phyloP scores from a whole-genome alignment of 768 basidiomycete species.

The Hygrocybe punicea region DNA sequence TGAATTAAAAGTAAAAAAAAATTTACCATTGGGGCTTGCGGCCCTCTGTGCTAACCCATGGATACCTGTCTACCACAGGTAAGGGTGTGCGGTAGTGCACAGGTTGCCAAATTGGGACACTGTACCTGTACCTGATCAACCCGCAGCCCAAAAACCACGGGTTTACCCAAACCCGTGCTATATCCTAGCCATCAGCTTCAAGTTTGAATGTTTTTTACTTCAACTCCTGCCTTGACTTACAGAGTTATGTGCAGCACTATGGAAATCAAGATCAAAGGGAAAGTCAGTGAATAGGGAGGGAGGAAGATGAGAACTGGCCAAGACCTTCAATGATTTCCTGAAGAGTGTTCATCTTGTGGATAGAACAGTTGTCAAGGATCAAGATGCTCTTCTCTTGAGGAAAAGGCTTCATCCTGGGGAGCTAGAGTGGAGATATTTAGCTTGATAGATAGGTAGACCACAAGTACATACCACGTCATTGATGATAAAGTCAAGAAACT shows the following conservation, averaged over 20 bases:
- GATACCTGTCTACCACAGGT: too few relatives aligned
- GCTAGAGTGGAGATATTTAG: constrained; percentile 5
- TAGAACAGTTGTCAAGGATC: constrained; percentile 31
- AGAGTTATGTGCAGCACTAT: not conserved
- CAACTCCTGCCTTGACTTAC: not conserved
- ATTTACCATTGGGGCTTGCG: too few relatives aligned
- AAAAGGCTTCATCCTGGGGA: constrained; percentile 26
- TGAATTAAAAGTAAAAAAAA: too few relatives aligned
- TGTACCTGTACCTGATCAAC: too few relatives aligned
- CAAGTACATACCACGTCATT: constrained; percentile 21
- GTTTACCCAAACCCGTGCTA: too few relatives aligned
- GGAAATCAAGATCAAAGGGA: not conserved
- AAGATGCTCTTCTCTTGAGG: constrained; percentile 24
- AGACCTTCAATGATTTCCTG: constrained; percentile 21
- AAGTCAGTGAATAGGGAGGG: constrained; percentile 28
- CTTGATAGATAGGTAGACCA: not conserved
- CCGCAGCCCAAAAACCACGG: too few relatives aligned
- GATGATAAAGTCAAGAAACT: constrained; percentile 32
- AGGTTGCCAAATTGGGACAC: too few relatives aligned
- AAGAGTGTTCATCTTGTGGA: constrained; percentile 24
- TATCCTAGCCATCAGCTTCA: too few relatives aligned
- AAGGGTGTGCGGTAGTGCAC: too few relatives aligned
- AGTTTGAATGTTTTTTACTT: not conserved
- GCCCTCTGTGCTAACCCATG: too few relatives aligned
- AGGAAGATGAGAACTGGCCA: constrained; percentile 15